These are phyloP conservation scores for Globisporangium canariense DNA, from an alignment of 352 stramenopile genomes.

Conservation along the genomic window DNA sequence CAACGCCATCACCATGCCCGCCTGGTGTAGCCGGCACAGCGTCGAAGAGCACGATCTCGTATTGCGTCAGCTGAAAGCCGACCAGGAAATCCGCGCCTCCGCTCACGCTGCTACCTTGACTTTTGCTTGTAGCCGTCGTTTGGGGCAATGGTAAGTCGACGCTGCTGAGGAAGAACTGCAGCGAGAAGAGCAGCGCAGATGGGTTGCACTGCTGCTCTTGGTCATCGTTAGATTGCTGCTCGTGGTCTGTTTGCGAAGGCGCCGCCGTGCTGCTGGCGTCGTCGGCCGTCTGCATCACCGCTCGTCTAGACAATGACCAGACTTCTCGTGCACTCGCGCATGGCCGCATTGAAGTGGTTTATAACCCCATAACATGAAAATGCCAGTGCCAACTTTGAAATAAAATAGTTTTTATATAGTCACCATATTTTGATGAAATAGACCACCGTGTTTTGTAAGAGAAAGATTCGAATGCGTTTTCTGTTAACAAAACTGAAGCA, in stretches of 20 bases:
- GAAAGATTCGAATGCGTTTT: too few species aligned
- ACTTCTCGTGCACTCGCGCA: too few species aligned
- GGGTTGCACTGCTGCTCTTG: not conserved
- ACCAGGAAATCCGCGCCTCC: constrained; percentile 16
- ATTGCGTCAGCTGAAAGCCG: constrained; percentile 48
- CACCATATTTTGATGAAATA: too few species aligned
- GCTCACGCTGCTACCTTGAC: not conserved
- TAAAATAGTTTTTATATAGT: too few species aligned
- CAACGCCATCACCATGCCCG: not conserved
- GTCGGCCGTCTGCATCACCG: not conserved
- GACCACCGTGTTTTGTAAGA: too few species aligned
- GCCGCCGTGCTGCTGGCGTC: not conserved
- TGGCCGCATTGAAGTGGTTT: too few species aligned
- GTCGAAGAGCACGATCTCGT: constrained; percentile 52
- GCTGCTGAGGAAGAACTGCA: constrained; percentile 36
- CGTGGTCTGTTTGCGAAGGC: not conserved
- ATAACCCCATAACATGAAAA: too few species aligned
- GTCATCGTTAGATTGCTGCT: not conserved
- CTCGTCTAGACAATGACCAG: too few species aligned
- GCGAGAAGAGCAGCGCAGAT: constrained; percentile 34
- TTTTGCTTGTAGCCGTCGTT: not conserved
- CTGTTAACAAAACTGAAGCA: too few species aligned
- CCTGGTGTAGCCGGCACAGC: not conserved
- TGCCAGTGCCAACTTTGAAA: too few species aligned
- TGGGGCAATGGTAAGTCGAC: constrained; percentile 11